Evolutionary conservation across 495 filamentous ascomycete genomes (phyloP), one percentile per base, ranked within the genome.

Genomic region (Penicillium daleae): DNA sequence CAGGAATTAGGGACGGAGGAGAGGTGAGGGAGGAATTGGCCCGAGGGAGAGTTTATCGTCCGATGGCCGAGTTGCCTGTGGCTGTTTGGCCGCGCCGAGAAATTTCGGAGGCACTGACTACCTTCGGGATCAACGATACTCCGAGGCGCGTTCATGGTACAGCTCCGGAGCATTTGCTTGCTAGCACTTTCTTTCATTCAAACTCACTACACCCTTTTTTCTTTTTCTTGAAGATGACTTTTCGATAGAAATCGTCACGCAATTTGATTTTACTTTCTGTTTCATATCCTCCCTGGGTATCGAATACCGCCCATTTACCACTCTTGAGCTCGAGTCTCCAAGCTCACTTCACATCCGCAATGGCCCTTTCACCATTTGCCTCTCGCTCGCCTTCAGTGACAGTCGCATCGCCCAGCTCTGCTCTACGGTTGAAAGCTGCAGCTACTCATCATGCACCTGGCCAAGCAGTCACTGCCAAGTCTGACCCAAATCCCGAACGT

Each of bases 291-390:
- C 42, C 12, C 42, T 24, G 19, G 42, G 2, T 46, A 6, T 58
- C 31, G 27, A 40, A 40, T 48, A 17, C 22, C 19, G 7, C 6
- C 33, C 17, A n/a, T 33, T 21, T 32, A n/a, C 32, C 13, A 6
- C 12, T 35, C 48, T 44, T 10, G n/a, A 7, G n/a, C n/a, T 33
- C 12, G 22, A 32, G 29, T 22, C 19, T 50, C 39, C 22, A 33
- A 4, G 35, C 57, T 62, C 33, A 49, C 56, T 49, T 39, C 46
- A 35, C 27, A 10, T 33, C 51, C 48, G 62, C 7, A 32, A 83
- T 83, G 81, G 77, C 78, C 44, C 69, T 80, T 26, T 81, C 82
- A 62, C 80, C 82, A 52, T 70, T 81, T 42, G 52, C 71, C 58
- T 65, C 74, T 35, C 70, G 70, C 39, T 76, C 76, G 2, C 70